Base-by-base conservation (phyloP, 2,329 filamentous ascomycete species). In the Diaporthe ilicicola region DNA sequence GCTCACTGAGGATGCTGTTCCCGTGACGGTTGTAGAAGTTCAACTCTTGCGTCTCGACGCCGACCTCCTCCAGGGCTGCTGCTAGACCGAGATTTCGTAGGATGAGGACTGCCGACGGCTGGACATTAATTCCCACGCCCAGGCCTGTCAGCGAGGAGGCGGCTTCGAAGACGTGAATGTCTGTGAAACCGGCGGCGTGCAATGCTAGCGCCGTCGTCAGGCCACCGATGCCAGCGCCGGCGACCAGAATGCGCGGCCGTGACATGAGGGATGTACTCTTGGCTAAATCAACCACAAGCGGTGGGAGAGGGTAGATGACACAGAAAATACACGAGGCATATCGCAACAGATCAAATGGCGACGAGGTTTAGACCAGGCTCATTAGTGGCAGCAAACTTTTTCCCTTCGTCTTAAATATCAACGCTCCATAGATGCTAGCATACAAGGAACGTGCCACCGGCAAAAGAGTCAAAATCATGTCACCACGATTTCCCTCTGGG, bases 61-160 rank as follows among this genome's bases (percentile, higher is more conserved):
- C 83, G 4, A 79, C 83, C 24, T 78, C 78, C 61, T 82, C 77
- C 15, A 85, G 76, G 2, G 79, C 79, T 22, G 81, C 78, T 13
- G 84, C 73, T 1, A 85, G 75, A 4, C 83, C 83, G 1, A 84
- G 76, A 48, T 85, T 83, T 15, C 82, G 78, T 29, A 85, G 76
- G 29, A 85, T 82, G 9, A 85, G 75, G 0, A 84, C 82, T 1
- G 84, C 83, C 4, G 82, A 83, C 0, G 83, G 83, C 69, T 85
- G 83, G 2, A 85, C 79, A 65, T 85, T 85, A 75, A 85, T 85
- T 4, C 83, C 83, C 0, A 84, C 82, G 7, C 83, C 83, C 7
- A 85, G 77, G 8, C 82, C 81, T 8, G 81, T 82, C 10, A 85
- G 77, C n/a, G 78, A 76, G 2, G 78, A 78, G 9, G 81, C 79